A percentile compares a stretch with the other conserved stretches of the same genome.
phyloP scores from a whole-genome alignment of 169 alveolate species.

The Eimeria praecox region DNA sequence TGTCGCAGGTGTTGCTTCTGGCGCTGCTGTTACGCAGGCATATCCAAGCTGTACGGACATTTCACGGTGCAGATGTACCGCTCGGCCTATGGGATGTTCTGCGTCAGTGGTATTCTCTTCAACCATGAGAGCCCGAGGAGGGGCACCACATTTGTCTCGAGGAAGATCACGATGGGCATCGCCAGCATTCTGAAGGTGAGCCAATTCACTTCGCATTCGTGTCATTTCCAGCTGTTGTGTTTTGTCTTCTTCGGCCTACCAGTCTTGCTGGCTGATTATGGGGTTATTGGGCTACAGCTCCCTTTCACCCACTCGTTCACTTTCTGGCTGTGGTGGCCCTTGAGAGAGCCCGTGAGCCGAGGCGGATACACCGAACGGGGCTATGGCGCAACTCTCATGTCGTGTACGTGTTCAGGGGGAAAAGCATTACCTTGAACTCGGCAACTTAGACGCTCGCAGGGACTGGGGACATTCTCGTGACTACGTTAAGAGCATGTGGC shows the following conservation, averaged over 20 bases:
- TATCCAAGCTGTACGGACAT: constrained; percentile 88
- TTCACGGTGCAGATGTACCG: constrained; percentile 87
- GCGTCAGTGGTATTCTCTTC: constrained; percentile 89
- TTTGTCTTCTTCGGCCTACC: neutral
- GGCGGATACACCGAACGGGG: neutral
- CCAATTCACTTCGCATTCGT: neutral
- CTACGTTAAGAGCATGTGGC: constrained; percentile 89
- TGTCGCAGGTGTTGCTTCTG: neutral
- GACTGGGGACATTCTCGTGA: constrained; percentile 93
- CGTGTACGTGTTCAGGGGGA: constrained; percentile 22
- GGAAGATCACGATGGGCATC: constrained; percentile 88
- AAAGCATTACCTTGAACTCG: constrained; percentile 74
- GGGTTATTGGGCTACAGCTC: neutral
- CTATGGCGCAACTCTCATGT: neutral
- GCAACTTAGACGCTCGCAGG: constrained; percentile 88
- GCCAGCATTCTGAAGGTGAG: constrained; percentile 84
- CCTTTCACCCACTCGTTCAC: neutral
- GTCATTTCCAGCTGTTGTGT: neutral
- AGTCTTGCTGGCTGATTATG: neutral
- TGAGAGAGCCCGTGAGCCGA: neutral
- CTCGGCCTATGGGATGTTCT: constrained; percentile 87
- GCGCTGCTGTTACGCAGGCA: constrained; percentile 68
- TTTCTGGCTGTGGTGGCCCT: neutral
- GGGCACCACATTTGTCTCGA: constrained; percentile 89
- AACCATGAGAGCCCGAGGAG: constrained; percentile 92